phyloP scores from a whole-genome alignment of 129 eudicot genomes.

The Calendula officinalis region DNA sequence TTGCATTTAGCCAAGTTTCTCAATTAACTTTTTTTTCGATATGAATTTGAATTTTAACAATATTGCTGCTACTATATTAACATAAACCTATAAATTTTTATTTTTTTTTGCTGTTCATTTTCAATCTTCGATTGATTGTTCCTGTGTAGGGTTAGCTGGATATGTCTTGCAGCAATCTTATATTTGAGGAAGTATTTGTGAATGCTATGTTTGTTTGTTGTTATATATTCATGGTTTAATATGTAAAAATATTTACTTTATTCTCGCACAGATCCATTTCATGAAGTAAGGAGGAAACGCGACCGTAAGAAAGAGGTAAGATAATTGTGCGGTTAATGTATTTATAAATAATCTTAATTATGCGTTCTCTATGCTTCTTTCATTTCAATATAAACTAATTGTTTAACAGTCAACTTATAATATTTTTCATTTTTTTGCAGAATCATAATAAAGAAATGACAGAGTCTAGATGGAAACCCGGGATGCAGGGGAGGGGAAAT shows the following conservation, averaged over 20 bases:
- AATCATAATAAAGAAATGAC: constrained; percentile 52
- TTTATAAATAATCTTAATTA: background rate
- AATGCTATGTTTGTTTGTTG: background rate
- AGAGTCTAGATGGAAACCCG: constrained; percentile 69
- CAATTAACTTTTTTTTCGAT: background rate
- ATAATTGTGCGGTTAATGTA: background rate
- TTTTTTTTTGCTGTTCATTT: background rate
- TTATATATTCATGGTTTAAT: background rate
- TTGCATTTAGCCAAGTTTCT: constrained; percentile 1
- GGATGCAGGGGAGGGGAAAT: constrained; percentile 60
- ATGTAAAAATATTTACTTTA: constrained; percentile 14
- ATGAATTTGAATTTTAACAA: background rate
- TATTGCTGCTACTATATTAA: background rate
- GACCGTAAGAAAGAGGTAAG: constrained; percentile 82
- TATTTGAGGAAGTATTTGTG: background rate
- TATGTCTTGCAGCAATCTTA: background rate
- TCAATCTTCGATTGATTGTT: background rate
- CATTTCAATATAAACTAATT: background rate
- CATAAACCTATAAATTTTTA: background rate
- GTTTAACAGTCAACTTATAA: background rate
- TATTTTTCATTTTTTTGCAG: constrained; percentile 31
- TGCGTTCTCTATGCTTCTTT: background rate
- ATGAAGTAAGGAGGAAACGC: constrained; percentile 85
- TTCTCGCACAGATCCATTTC: constrained; percentile 71
- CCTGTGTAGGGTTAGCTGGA: background rate